Percentiles rank a stretch among this genome's conserved stretches.
Conservation (phyloP, 306 rosid genomes). For the Cucumis hystrix region DNA sequence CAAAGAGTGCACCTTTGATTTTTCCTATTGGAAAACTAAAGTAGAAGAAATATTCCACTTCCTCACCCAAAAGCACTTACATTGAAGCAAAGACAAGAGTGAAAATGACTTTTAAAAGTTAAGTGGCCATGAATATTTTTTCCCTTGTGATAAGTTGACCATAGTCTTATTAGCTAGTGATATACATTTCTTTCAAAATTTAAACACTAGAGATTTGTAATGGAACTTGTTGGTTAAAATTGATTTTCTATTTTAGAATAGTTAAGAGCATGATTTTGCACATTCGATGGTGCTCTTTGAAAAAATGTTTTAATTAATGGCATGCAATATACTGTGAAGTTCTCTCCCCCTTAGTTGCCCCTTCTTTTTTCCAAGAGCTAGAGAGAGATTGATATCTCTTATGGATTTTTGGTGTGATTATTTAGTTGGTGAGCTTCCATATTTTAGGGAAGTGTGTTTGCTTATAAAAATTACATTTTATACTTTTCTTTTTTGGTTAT, state of each 20-base stretch:
- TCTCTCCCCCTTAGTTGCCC: background rate
- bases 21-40: background rate
- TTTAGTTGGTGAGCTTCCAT: background rate
- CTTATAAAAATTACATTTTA: no score
- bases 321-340: background rate
- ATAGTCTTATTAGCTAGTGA: background rate
- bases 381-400: background rate
- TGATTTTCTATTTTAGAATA: background rate
- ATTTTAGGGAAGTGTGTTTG: background rate
- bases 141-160: background rate
- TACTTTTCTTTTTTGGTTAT: no score
- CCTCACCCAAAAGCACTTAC: background rate
- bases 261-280: no score
- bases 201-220: background rate
- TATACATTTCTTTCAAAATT: background rate
- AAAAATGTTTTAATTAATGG: background rate
- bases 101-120: background rate
- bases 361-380: background rate
- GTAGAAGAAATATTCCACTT: background rate
- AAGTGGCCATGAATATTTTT: background rate
- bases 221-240: background rate
- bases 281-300: conserved; percentile 2
- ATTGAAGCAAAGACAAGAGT: background rate
- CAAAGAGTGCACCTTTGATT: background rate
- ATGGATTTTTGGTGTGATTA: background rate